A percentile compares a stretch with the other conserved stretches of the same genome.
Conservation (phyloP, 163 green algal species). For the Volvox carteri region DNA sequence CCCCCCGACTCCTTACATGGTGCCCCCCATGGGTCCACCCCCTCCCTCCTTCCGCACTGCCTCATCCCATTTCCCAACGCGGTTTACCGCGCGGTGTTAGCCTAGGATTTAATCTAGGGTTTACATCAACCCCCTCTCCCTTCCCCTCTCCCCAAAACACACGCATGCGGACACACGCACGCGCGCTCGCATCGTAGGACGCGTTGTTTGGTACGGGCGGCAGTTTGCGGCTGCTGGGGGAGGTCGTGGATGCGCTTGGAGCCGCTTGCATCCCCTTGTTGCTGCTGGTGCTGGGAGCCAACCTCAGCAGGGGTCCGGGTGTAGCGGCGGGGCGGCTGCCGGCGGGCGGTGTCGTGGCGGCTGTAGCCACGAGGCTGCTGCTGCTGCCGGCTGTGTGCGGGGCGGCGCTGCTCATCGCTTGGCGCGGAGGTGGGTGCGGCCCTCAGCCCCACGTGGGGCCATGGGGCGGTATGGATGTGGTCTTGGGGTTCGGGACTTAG, state of each 20-base stretch:
- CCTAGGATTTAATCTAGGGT: no score
- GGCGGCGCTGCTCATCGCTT: slow-evolving; percentile 23
- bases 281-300: slow-evolving; percentile 65
- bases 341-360: not conserved
- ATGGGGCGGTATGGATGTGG: not conserved
- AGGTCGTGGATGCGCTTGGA: slow-evolving; percentile 41
- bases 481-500: not conserved
- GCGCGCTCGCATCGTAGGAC: no score
- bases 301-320: slow-evolving; percentile 46
- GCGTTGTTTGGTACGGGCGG: slow-evolving; percentile 52
- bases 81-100: not conserved
- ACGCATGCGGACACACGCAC: no score
- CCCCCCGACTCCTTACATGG: no score
- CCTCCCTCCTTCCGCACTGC: no score
- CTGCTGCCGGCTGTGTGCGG: slow-evolving; percentile 62
- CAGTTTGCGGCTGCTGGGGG: slow-evolving; percentile 53
- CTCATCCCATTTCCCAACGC: not conserved
- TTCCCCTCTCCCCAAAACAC: no score
- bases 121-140: no score
- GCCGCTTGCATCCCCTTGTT: slow-evolving; percentile 55
- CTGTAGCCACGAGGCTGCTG: slow-evolving; percentile 51
- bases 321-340: slow-evolving; percentile 38
- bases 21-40: no score
- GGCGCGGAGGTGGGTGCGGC: slow-evolving; percentile 7
- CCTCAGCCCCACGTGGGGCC: no score